These are phyloP conservation scores for Kwoniella sp. DNA, from an alignment of 768 basidiomycete species.

Conservation along the genomic window DNA sequence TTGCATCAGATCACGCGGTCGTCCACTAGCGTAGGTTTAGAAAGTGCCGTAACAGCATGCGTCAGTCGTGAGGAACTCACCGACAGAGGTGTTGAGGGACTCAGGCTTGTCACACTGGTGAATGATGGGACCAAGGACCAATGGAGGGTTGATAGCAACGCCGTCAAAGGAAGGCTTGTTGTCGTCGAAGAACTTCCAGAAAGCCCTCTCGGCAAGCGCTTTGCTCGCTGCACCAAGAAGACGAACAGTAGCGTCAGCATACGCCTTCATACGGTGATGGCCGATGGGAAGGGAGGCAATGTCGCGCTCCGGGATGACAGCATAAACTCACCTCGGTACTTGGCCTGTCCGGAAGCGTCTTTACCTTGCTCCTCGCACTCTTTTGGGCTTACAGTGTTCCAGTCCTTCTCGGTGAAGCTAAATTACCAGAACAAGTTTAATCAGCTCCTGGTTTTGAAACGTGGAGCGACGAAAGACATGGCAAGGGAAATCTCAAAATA, in stretches of 20 bases:
- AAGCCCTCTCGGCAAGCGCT: constrained; percentile 50
- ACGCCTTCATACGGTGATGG: constrained; percentile 31
- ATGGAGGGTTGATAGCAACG: constrained; percentile 52
- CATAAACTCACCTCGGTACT: constrained; percentile 37
- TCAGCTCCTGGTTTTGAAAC: too few relatives aligned
- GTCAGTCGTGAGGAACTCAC: constrained; percentile 35
- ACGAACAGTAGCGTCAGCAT: background rate
- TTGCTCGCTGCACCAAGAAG: constrained; percentile 34
- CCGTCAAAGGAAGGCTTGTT: constrained; percentile 52
- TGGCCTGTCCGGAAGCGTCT: constrained; percentile 32
- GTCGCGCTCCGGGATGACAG: background rate
- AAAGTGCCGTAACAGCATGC: background rate
- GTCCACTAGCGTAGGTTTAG: background rate
- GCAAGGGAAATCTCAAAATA: too few relatives aligned
- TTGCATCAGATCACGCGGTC: background rate
- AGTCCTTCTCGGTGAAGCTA: constrained; percentile 48
- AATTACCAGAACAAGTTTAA: too few relatives aligned
- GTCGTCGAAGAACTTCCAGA: constrained; percentile 51
- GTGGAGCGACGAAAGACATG: too few relatives aligned
- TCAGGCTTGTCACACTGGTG: constrained; percentile 57
- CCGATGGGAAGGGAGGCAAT: constrained; percentile 13
- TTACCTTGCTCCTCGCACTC: constrained; percentile 31
- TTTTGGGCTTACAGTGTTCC: constrained; percentile 33
- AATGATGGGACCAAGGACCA: constrained; percentile 57
- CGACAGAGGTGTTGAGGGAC: constrained; percentile 58